These are phyloP conservation scores for Picochlorum sp. DNA, from an alignment of 139 green algal species.

Conservation along the genomic window DNA sequence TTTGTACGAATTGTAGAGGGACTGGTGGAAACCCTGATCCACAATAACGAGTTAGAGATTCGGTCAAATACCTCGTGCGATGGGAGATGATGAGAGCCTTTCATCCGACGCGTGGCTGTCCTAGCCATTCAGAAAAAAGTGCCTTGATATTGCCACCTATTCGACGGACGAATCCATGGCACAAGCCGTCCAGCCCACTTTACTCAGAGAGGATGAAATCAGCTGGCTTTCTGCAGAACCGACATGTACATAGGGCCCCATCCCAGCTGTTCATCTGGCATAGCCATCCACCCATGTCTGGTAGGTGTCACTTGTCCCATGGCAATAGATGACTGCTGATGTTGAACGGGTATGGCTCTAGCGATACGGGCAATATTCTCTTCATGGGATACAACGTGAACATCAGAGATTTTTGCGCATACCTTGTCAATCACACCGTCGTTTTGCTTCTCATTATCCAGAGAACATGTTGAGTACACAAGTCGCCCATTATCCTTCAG, in stretches of 20 bases:
- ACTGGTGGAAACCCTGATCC: no score
- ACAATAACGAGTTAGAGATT: no score
- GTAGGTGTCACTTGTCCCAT: constrained; percentile 22
- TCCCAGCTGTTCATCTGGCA: constrained; percentile 28
- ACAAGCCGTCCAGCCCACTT: no score
- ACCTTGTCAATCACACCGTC: constrained; percentile 42
- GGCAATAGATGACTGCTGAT: constrained; percentile 1
- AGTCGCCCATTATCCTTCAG: constrained; percentile 45
- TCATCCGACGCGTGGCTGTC: no score
- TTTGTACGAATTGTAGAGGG: no score
- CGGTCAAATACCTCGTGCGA: no score
- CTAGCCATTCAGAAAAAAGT: no score
- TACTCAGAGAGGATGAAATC: no score
- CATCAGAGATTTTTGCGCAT: constrained; percentile 2
- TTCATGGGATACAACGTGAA: constrained; percentile 12
- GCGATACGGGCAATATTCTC: neutral
- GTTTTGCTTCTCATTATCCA: constrained; percentile 41
- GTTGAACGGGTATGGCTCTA: neutral
- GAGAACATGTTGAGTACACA: constrained; percentile 61
- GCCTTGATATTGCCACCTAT: no score
- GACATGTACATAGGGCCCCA: constrained; percentile 43
- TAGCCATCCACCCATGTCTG: constrained; percentile 32
- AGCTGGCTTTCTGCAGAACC: constrained; percentile 38
- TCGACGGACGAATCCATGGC: no score
- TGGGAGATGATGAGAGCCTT: no score